A percentile compares a stretch with the other conserved stretches of the same genome.
These are phyloP conservation scores for Trichoderma polysporum DNA, from an alignment of 2,329 filamentous ascomycete species.

Conservation along the genomic window DNA sequence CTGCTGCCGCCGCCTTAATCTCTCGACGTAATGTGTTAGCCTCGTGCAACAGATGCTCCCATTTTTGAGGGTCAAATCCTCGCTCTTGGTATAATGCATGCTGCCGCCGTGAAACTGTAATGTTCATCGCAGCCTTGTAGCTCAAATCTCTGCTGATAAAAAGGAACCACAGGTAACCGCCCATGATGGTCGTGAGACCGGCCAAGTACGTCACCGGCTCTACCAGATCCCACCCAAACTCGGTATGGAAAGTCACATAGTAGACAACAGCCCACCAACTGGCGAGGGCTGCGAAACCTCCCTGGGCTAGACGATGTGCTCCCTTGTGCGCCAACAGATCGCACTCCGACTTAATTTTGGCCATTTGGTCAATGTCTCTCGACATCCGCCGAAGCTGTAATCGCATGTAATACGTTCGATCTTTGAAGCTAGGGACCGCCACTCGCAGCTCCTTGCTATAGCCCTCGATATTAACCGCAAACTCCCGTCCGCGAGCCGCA, in stretches of 20 bases:
- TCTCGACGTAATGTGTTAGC: slow-evolving; percentile 75
- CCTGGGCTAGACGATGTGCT: slow-evolving; percentile 76
- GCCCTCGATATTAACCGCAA: slow-evolving; percentile 80
- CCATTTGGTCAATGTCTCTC: slow-evolving; percentile 64
- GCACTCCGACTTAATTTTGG: slow-evolving; percentile 77
- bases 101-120: slow-evolving; percentile 79
- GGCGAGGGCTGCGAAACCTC: slow-evolving; percentile 70
- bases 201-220: slow-evolving; percentile 89
- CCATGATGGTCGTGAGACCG: slow-evolving; percentile 81
- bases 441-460: slow-evolving; percentile 65
- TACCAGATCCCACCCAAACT: slow-evolving; percentile 86
- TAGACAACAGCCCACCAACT: slow-evolving; percentile 85
- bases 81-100: slow-evolving; percentile 70
- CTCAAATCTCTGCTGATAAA: slow-evolving; percentile 88
- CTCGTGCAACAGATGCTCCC: slow-evolving; percentile 78
- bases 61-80: slow-evolving; percentile 73
- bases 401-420: slow-evolving; percentile 86
- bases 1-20: slow-evolving; percentile 75
- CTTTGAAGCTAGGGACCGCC: slow-evolving; percentile 81
- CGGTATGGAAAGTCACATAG: slow-evolving; percentile 67
- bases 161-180: slow-evolving; percentile 89
- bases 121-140: slow-evolving; percentile 82
- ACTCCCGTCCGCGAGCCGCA: slow-evolving; percentile 79
- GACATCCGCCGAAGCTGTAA: slow-evolving; percentile 72
- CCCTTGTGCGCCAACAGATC: slow-evolving; percentile 73